Conservation (phyloP, 495 filamentous ascomycete species). For the Daldinia grandis region DNA sequence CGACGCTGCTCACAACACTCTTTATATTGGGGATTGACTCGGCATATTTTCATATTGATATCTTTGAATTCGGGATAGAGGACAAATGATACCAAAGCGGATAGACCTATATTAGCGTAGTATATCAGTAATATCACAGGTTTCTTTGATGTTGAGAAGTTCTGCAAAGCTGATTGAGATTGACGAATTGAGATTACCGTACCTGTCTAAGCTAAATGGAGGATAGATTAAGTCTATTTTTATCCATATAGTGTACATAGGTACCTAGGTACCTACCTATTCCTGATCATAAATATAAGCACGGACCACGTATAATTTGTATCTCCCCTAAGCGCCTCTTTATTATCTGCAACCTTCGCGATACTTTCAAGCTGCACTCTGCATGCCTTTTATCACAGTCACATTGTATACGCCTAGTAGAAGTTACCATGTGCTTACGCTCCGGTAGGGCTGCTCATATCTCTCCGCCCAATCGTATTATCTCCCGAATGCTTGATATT, state of each 20-base stretch:
- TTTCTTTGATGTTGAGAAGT: not conserved
- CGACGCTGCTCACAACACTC: not conserved
- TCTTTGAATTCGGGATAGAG: conserved; percentile 6
- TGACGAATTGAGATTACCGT: too few species aligned
- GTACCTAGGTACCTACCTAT: too few species aligned
- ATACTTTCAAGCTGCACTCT: conserved; percentile 25
- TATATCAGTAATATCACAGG: conserved; percentile 22
- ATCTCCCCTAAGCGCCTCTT: conserved; percentile 18
- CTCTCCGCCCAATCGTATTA: conserved; percentile 3
- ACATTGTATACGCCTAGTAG: conserved; percentile 12
- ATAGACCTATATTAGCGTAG: conserved; percentile 10
- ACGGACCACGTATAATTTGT: not conserved
- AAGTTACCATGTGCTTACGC: not conserved
- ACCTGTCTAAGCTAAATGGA: too few species aligned
- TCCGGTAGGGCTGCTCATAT: conserved; percentile 2
- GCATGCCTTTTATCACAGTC: conserved; percentile 29
- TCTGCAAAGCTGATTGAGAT: not conserved
- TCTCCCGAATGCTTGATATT: not conserved
- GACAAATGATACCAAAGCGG: conserved; percentile 10
- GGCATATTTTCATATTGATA: not conserved
- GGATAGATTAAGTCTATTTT: too few species aligned
- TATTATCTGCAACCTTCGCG: not conserved
- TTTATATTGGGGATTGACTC: not conserved
- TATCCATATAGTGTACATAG: too few species aligned
- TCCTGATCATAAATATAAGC: not conserved